phyloP scores from a whole-genome alignment of 257 asterid genomes.

The Leonotis leonurus region DNA sequence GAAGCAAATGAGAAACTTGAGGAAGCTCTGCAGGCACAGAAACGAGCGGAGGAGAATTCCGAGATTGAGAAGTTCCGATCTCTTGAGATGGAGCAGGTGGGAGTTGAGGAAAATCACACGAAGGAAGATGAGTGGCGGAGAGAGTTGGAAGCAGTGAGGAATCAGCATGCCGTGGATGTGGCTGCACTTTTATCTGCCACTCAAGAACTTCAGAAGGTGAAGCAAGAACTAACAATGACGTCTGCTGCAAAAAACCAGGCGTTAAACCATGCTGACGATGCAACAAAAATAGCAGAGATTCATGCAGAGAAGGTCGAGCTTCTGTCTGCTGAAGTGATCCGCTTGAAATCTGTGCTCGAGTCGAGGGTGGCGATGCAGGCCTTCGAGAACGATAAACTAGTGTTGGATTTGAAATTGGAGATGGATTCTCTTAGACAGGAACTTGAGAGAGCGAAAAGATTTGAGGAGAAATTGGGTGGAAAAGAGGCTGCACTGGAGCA shows the following conservation, averaged over 20 bases:
- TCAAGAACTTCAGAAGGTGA: constrained; percentile 67
- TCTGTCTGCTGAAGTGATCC: constrained; percentile 66
- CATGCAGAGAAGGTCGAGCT: constrained; percentile 62
- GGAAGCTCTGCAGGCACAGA: constrained; percentile 71
- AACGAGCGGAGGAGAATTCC: constrained; percentile 67
- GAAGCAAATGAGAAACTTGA: constrained; percentile 74
- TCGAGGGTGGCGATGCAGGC: constrained; percentile 42
- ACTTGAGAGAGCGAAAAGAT: constrained; percentile 40
- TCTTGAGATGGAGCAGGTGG: constrained; percentile 44
- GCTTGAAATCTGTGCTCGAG: constrained; percentile 50
- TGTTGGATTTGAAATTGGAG: constrained; percentile 52
- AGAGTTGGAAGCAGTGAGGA: constrained; percentile 69
- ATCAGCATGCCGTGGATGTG: constrained; percentile 66
- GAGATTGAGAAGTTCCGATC: constrained; percentile 84
- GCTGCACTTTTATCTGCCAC: constrained; percentile 72
- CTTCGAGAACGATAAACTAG: constrained; percentile 42
- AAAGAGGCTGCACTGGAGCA: constrained; percentile 63
- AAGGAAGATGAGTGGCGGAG: constrained; percentile 74
- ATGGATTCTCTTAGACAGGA: constrained; percentile 49
- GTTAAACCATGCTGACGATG: constrained; percentile 72
- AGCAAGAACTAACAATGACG: constrained; percentile 60
- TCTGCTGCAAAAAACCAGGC: constrained; percentile 81
- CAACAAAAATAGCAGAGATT: constrained; percentile 64
- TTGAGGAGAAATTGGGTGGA: constrained; percentile 49
- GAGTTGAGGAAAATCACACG: constrained; percentile 59